phyloP scores from a whole-genome alignment of 805 yeast species.

The Yamadazyma phyllophila region DNA sequence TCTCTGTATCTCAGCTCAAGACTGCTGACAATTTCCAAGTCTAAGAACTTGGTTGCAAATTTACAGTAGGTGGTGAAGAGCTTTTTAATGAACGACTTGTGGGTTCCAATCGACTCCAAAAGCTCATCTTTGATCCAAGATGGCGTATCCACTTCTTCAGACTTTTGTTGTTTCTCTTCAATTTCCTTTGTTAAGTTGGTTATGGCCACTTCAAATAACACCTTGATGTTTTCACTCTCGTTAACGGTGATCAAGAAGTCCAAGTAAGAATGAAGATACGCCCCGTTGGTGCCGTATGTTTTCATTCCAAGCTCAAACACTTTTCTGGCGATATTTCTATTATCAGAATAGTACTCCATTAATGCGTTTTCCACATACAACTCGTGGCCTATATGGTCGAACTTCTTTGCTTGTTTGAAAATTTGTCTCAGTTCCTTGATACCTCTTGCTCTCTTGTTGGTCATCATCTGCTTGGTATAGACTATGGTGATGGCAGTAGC shows the following conservation, averaged over 20 bases:
- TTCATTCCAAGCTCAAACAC: slow-evolving; percentile 80
- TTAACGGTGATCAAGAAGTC: slow-evolving; percentile 66
- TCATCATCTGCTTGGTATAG: slow-evolving; percentile 67
- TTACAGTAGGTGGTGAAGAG: slow-evolving; percentile 50
- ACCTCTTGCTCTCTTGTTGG: slow-evolving; percentile 66
- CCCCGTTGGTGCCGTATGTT: slow-evolving; percentile 50
- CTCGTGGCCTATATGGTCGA: slow-evolving; percentile 63
- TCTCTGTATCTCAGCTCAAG: slow-evolving; percentile 66
- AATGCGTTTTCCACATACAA: slow-evolving; percentile 79
- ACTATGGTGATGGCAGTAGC: slow-evolving; percentile 54
- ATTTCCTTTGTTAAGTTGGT: slow-evolving; percentile 47
- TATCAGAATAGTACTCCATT: slow-evolving; percentile 71
- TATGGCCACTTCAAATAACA: slow-evolving; percentile 75
- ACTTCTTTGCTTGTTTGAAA: slow-evolving; percentile 61
- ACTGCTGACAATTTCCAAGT: slow-evolving; percentile 60
- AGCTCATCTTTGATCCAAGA: slow-evolving; percentile 50
- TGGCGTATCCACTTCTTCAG: slow-evolving; percentile 24
- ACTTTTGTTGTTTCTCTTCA: slow-evolving; percentile 12
- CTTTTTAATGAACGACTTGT: slow-evolving; percentile 26
- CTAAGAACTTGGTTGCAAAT: slow-evolving; percentile 71
- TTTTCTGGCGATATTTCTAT: slow-evolving; percentile 65
- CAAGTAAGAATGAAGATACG: slow-evolving; percentile 66
- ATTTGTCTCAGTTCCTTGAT: slow-evolving; percentile 69
- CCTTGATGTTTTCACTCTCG: slow-evolving; percentile 73
- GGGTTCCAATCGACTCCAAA: slow-evolving; percentile 19